phyloP scores from a whole-genome alignment of 441 rosid genomes.

The Metrosideros polymorpha region DNA sequence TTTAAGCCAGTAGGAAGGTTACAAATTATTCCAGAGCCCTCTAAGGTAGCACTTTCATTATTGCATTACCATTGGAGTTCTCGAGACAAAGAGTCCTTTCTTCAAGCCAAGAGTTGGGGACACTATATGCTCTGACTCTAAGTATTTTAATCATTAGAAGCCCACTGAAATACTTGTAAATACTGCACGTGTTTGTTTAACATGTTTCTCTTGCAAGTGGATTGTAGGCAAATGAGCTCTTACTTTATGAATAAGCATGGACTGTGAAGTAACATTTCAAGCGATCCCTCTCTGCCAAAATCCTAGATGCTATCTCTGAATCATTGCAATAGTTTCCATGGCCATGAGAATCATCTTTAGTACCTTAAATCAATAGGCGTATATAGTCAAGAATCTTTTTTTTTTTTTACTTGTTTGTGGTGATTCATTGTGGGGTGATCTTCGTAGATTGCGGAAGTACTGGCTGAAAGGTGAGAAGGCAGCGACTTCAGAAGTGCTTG shows the following conservation, averaged over 20 bases:
- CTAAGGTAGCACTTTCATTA: background rate
- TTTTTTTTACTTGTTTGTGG: background rate
- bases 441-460: conserved; percentile 50
- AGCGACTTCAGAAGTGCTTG: conserved; percentile 62
- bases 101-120: background rate
- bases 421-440: background rate
- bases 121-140: background rate
- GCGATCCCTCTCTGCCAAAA: background rate
- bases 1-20: background rate
- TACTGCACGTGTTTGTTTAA: background rate
- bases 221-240: background rate
- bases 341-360: background rate
- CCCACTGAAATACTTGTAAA: background rate
- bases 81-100: background rate
- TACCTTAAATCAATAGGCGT: background rate
- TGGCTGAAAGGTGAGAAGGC: conserved; percentile 86
- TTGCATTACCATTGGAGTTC: background rate
- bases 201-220: background rate
- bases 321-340: background rate
- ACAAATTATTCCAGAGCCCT: background rate
- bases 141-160: background rate
- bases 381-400: background rate
- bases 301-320: background rate
- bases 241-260: background rate
- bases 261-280: background rate